phyloP scores from a whole-genome alignment of 257 asterid species.

The Lithospermum erythrorhizon region DNA sequence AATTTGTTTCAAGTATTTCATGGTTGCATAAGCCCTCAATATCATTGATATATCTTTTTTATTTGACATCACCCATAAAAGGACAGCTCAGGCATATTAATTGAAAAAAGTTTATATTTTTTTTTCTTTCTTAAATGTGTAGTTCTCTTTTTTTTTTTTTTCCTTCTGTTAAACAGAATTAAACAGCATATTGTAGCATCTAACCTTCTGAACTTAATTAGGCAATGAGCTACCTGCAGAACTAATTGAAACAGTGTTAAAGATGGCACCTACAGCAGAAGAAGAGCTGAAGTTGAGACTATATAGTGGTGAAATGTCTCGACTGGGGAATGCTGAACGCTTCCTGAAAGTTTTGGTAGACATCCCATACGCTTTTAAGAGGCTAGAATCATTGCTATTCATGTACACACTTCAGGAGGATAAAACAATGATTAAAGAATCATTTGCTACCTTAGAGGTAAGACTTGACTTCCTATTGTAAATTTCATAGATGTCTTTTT shows the following conservation, averaged over 20 bases:
- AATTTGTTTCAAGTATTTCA: background rate
- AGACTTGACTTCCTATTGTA: conserved; percentile 9
- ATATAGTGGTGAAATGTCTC: conserved; percentile 74
- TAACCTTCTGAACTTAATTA: conserved; percentile 25
- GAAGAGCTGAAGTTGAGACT: conserved; percentile 82
- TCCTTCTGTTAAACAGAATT: no score
- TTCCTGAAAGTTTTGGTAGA: conserved; percentile 74
- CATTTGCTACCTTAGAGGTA: conserved; percentile 71
- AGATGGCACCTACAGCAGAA: conserved; percentile 83
- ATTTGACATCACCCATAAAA: background rate
- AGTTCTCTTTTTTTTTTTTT: background rate
- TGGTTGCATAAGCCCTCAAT: background rate
- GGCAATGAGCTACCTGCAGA: conserved; percentile 91
- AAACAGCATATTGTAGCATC: conserved; percentile 7
- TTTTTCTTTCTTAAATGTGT: conserved; percentile 5
- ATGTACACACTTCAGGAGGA: conserved; percentile 80
- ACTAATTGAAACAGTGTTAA: conserved; percentile 56
- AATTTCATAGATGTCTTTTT: background rate
- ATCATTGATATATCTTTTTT: background rate
- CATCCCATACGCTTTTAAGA: conserved; percentile 76
- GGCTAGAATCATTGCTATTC: conserved; percentile 58
- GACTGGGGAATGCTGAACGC: conserved; percentile 73
- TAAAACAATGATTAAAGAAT: conserved; percentile 37
- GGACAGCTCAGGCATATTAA: background rate
- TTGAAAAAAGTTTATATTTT: background rate